These are phyloP conservation scores for Stylonectria norvegica DNA, from an alignment of 2,329 filamentous ascomycete genomes.

Conservation along the genomic window DNA sequence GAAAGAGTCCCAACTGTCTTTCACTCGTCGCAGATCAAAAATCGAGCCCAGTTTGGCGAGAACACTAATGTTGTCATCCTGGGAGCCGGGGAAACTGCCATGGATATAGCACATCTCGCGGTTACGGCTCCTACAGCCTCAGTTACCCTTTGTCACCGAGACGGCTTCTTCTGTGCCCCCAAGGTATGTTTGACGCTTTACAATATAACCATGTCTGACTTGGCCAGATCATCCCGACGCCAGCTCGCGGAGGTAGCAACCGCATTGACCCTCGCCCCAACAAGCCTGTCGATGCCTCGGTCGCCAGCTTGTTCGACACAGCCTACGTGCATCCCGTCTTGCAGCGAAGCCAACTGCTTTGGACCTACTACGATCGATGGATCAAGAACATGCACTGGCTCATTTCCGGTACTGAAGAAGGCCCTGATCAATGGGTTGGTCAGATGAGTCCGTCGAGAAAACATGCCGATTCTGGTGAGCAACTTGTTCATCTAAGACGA, in stretches of 20 bases:
- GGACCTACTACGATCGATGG: constrained; percentile 46
- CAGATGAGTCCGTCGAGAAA: constrained; percentile 38
- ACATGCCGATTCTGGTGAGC: constrained; percentile 33
- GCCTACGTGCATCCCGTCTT: constrained; percentile 48
- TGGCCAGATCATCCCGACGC: constrained; percentile 26
- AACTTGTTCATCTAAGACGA: not conserved
- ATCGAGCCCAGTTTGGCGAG: constrained; percentile 38
- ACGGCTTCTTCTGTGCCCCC: constrained; percentile 45
- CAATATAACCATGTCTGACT: rapidly evolving
- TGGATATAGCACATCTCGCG: constrained; percentile 44
- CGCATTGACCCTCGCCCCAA: constrained; percentile 25
- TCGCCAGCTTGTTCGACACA: constrained; percentile 49
- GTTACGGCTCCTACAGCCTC: constrained; percentile 40
- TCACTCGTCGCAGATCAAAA: constrained; percentile 44
- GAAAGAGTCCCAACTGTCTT: constrained; percentile 34
- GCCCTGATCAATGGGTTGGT: constrained; percentile 48
- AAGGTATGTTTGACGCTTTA: constrained; percentile 30
- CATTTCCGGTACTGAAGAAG: constrained; percentile 44
- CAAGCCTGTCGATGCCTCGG: constrained; percentile 45
- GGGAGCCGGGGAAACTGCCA: constrained; percentile 44
- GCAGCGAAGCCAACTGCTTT: constrained; percentile 40
- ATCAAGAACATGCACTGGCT: constrained; percentile 41
- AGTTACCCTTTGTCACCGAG: constrained; percentile 43
- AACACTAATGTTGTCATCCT: constrained; percentile 40
- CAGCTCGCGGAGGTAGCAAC: constrained; percentile 10